phyloP scores from a whole-genome alignment of 2,329 filamentous ascomycete genomes.

The Dissoconium aciculare region DNA sequence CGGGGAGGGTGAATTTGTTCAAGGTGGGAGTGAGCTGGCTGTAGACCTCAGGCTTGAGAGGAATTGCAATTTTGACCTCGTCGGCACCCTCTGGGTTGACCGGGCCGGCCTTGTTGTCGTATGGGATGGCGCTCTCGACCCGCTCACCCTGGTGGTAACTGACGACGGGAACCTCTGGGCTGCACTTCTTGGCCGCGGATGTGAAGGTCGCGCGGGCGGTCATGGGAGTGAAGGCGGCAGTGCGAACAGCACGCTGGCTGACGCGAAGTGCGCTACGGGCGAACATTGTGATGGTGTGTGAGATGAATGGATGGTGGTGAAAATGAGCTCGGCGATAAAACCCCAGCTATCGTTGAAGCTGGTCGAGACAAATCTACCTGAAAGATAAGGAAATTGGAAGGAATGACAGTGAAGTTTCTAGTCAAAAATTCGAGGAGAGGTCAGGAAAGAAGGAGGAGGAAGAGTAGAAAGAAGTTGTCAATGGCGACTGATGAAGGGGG shows the following conservation, averaged over 20 bases:
- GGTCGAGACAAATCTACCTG: too few relatives aligned
- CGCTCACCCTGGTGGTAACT: conserved; percentile 21
- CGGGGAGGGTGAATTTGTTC: conserved; percentile 51
- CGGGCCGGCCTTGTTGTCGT: conserved; percentile 15
- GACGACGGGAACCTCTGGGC: conserved; percentile 20
- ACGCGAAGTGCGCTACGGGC: conserved; percentile 10
- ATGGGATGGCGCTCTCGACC: conserved; percentile 17
- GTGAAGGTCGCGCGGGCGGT: conserved; percentile 15
- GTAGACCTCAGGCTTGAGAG: conserved; percentile 30
- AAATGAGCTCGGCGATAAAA: too few relatives aligned
- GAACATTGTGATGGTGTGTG: conserved; percentile 11
- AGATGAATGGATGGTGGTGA: too few relatives aligned
- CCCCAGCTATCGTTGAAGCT: too few relatives aligned
- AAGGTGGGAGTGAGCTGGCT: conserved; percentile 45
- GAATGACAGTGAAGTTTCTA: background rate
- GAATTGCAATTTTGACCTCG: conserved; percentile 18
- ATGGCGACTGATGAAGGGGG: too few relatives aligned
- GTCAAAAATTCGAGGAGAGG: too few relatives aligned
- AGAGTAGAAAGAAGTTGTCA: too few relatives aligned
- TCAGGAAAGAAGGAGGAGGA: too few relatives aligned
- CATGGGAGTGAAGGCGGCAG: conserved; percentile 8
- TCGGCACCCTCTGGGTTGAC: conserved; percentile 23
- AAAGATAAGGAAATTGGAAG: too few relatives aligned
- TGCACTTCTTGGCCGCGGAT: conserved; percentile 13
- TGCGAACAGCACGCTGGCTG: conserved; percentile 7